Evolutionary conservation across 495 filamentous ascomycete genomes (phyloP).

Genomic region (Gamarada debralockiae): DNA sequence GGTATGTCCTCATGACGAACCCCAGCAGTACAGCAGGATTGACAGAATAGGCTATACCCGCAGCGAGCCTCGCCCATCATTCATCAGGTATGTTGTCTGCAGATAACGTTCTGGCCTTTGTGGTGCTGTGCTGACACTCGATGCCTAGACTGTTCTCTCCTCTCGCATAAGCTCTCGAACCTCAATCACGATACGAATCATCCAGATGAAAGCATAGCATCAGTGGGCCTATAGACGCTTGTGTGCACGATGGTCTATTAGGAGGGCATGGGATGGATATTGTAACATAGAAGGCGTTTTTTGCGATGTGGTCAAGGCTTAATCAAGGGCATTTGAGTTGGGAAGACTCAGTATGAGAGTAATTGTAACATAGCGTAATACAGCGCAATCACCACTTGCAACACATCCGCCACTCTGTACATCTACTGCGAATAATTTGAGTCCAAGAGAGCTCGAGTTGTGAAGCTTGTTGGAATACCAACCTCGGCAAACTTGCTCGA

Average conservation of each 20-base stretch:
- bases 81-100: conserved; percentile 69
- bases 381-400: conserved; percentile 19
- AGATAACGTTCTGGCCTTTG: background rate
- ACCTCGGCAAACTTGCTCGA: conserved; percentile 16
- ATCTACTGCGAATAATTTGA: too few relatives aligned
- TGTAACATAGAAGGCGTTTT: conserved; percentile 20
- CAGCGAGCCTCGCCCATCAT: conserved; percentile 85
- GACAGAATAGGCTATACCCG: conserved; percentile 75
- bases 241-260: too few relatives aligned
- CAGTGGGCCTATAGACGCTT: too few relatives aligned
- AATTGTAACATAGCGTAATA: conserved; percentile 14
- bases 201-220: background rate
- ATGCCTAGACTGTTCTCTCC: conserved; percentile 64
- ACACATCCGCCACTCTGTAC: background rate
- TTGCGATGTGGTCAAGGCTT: background rate
- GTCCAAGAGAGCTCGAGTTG: too few relatives aligned
- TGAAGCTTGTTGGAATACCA: background rate
- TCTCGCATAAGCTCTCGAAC: conserved; percentile 45
- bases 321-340: background rate
- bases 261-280: background rate
- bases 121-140: conserved; percentile 7
- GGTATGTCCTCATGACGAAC: conserved; percentile 52
- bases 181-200: background rate
- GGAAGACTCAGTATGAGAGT: conserved; percentile 6
- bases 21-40: conserved; percentile 12